A percentile compares a stretch with the other conserved stretches of the same genome.
Conservation (phyloP, 2,329 filamentous ascomycete species). For the Parastagonospora avenae region DNA sequence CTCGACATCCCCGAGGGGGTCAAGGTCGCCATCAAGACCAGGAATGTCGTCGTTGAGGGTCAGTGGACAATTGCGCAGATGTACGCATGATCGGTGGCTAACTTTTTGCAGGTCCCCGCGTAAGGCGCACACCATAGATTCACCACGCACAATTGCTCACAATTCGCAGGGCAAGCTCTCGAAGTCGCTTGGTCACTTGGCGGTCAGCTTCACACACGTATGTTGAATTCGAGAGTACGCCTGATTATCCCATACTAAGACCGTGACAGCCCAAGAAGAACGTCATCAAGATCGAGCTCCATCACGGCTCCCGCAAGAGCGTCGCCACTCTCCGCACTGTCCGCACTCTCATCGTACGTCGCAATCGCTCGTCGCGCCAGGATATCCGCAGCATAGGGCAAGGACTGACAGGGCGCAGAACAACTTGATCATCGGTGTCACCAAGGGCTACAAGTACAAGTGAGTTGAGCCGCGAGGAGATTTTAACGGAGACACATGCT, state of each 20-base stretch:
- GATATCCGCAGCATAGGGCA: conserved; percentile 2
- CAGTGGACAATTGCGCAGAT: conserved; percentile 59
- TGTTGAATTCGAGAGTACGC: conserved; percentile 12
- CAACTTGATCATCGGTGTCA: conserved; percentile 98
- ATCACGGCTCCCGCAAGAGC: conserved; percentile 98
- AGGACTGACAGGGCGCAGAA: conserved; percentile 54
- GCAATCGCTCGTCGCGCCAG: background rate
- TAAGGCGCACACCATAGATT: conserved; percentile 24
- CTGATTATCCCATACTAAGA: conserved; percentile 20
- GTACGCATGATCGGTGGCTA: conserved; percentile 21
- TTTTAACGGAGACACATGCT: conserved; percentile 3
- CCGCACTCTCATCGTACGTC: conserved; percentile 78
- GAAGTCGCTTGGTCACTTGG: conserved; percentile 96
- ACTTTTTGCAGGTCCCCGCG: conserved; percentile 34
- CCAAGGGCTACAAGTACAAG: conserved; percentile 99
- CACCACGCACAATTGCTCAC: conserved; percentile 22
- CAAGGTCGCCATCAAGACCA: conserved; percentile 97
- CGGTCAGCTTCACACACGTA: conserved; percentile 86
- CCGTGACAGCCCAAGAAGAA: conserved; percentile 69
- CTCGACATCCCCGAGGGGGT: conserved; percentile 96
- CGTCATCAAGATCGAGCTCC: conserved; percentile 94
- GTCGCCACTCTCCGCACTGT: conserved; percentile 98
- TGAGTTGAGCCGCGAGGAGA: conserved; percentile 5
- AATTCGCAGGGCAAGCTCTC: conserved; percentile 77
- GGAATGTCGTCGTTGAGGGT: conserved; percentile 95